Percentiles rank a stretch among this genome's conserved stretches.
Conservation (phyloP, 2,329 filamentous ascomycete genomes). For the Nothophaeocryptopus gaeumannii region DNA sequence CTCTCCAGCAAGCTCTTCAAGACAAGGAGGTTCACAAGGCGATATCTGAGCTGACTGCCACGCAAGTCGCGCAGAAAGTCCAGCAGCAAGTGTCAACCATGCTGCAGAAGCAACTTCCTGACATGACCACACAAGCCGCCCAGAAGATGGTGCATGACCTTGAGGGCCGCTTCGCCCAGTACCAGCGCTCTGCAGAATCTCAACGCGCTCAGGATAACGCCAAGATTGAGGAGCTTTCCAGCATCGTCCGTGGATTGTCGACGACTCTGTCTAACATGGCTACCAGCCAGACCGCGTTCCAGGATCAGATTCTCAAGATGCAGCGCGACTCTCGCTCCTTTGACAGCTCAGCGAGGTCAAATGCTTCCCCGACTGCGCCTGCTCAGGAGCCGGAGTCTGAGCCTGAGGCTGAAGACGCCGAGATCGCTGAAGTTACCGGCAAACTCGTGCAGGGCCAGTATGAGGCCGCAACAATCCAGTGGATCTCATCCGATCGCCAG, state of each 20-base stretch:
- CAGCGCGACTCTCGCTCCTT: constrained; percentile 40
- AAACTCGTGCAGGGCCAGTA: constrained; percentile 58
- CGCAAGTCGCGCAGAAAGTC: constrained; percentile 64
- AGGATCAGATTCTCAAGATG: constrained; percentile 51
- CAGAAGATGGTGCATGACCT: constrained; percentile 67
- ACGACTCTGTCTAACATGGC: constrained; percentile 70
- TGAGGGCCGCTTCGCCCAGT: constrained; percentile 57
- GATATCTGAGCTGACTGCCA: constrained; percentile 69
- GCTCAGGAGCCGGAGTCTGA: constrained; percentile 25
- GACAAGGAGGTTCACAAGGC: constrained; percentile 69
- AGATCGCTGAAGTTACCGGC: constrained; percentile 61
- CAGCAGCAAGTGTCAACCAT: constrained; percentile 65
- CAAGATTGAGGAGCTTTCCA: constrained; percentile 72
- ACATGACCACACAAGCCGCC: constrained; percentile 49
- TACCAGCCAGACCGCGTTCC: constrained; percentile 64
- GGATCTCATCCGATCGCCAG: constrained; percentile 61
- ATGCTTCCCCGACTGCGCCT: constrained; percentile 5
- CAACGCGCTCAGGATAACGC: constrained; percentile 54
- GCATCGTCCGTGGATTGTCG: constrained; percentile 63
- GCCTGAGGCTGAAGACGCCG: constrained; percentile 50
- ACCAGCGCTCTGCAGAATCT: constrained; percentile 51
- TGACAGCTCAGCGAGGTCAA: constrained; percentile 27
- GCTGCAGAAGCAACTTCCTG: constrained; percentile 48
- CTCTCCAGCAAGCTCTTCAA: constrained; percentile 66
- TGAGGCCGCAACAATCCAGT: constrained; percentile 51